Conservation (phyloP, 75 land plant genomes). For the Selaginella moellendorffii region DNA sequence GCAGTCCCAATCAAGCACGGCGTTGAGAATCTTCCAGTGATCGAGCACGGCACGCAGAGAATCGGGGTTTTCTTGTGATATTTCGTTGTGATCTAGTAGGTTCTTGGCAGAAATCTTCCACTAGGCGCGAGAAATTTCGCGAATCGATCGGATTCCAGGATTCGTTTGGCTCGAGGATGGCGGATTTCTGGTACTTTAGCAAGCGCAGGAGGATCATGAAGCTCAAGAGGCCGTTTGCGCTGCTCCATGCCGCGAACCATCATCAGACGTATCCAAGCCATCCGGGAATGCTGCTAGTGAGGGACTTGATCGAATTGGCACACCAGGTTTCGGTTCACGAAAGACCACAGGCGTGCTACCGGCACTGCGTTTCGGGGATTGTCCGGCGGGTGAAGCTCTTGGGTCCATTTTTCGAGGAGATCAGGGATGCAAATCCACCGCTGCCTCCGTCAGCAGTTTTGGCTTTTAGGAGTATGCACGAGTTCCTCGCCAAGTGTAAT, state of each 20-base stretch:
- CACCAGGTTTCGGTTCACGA: background rate
- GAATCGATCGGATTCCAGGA: too few relatives aligned
- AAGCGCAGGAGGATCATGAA: background rate
- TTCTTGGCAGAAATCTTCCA: too few relatives aligned
- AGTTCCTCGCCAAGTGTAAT: conserved; percentile 35
- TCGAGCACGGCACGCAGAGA: too few relatives aligned
- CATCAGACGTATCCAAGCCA: background rate
- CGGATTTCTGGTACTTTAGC: too few relatives aligned
- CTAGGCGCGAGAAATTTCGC: too few relatives aligned
- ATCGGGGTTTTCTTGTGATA: too few relatives aligned
- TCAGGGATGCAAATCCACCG: conserved; percentile 16
- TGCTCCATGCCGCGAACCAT: too few relatives aligned
- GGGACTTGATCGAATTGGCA: background rate
- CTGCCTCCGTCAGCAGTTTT: conserved; percentile 36
- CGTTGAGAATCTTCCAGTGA: too few relatives aligned
- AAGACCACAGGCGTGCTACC: background rate
- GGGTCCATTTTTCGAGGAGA: conserved; percentile 43
- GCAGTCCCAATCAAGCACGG: too few relatives aligned
- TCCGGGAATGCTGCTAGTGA: background rate
- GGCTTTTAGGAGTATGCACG: conserved; percentile 48
- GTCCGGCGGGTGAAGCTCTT: conserved; percentile 32
- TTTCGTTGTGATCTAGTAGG: too few relatives aligned
- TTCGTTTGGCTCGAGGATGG: too few relatives aligned
- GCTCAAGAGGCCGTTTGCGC: too few relatives aligned
- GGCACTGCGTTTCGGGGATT: background rate